phyloP scores from a whole-genome alignment of 1,284 basidiomycete genomes.

The Ustilago nuda region DNA sequence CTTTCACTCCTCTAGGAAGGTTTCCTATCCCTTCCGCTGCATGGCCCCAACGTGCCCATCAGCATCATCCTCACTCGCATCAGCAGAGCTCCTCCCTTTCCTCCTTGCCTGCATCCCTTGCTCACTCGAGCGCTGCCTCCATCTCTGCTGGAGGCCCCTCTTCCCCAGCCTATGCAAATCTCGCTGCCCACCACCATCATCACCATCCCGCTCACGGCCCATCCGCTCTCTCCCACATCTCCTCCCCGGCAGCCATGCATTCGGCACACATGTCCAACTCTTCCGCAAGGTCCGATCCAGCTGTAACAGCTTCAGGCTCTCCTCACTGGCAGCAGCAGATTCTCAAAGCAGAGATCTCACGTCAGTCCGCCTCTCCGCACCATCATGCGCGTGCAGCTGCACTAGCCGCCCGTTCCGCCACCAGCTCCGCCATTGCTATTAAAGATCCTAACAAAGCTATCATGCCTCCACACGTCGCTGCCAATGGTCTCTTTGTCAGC shows the following conservation, averaged over 20 bases:
- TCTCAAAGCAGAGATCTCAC: conserved; percentile 70
- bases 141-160: conserved; percentile 50
- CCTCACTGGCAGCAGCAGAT: conserved; percentile 68
- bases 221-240: conserved; percentile 54
- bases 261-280: conserved; percentile 45
- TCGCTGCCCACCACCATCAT: conserved; percentile 55
- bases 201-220: conserved; percentile 54
- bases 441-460: conserved; percentile 71
- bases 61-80: conserved; percentile 56
- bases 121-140: conserved; percentile 49
- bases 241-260: conserved; percentile 53
- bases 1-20: conserved; percentile 48
- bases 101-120: conserved; percentile 58
- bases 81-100: conserved; percentile 64
- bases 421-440: conserved; percentile 71
- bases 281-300: conserved; percentile 29
- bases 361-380: conserved; percentile 73
- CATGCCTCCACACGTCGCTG: conserved; percentile 62
- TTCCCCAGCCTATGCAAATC: conserved; percentile 54
- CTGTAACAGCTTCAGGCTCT: conserved; percentile 40
- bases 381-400: conserved; percentile 74
- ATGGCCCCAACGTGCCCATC: conserved; percentile 44
- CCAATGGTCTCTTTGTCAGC: conserved; percentile 70
- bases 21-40: conserved; percentile 48
- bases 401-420: conserved; percentile 72